Evolutionary conservation across 352 stramenopile species (phyloP), one percentile per base, ranked within the genome.

Genomic region (Globisporangium carolinianum): DNA sequence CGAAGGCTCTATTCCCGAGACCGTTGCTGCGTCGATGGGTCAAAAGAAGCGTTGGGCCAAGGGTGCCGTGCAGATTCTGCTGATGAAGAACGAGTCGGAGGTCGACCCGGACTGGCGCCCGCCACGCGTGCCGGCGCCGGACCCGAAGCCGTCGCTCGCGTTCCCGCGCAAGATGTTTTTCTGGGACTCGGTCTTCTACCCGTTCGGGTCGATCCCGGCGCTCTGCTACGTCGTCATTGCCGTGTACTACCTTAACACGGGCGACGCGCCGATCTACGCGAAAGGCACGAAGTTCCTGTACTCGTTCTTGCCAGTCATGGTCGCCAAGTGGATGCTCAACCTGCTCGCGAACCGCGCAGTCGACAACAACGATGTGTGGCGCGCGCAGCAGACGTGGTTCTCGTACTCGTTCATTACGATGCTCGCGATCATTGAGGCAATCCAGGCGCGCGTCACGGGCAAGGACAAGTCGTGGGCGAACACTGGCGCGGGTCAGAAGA

Each of bases 151-250:
- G 51, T 80, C 70, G 56, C 75, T 94, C 37, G 46, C 71, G 52
- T 94, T 95, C 72, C 76, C 82, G 46, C 86, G 86, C 52, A 91
- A 94, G 67, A 89, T 95, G 78, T 95, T 95, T 67, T 95, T 93
- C 72, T 91, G 87, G 72, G 80, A 95, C 67, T 93, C 80, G 48
- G 80, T 91, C 69, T 68, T 95, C 51, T 95, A 95, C 68, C 86
- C 86, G 57, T 91, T 95, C 68, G 86, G 86, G 52, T 94, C 83
- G 47, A 86, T 95, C 50, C 82, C 86, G 36, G 86, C 86, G 1
- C 49, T 95, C 62, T 94, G 75, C 73, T 95, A 93, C 71, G 79
- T 94, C 63, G 58, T 71, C 6, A 91, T 95, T 52, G 77, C 86
- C 45, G 72, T 92, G 18, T 94, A 92, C 81, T 95, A 92, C 67